Evolutionary conservation across 306 rosid genomes (phyloP).

Genomic region (Cicer judaicum): DNA sequence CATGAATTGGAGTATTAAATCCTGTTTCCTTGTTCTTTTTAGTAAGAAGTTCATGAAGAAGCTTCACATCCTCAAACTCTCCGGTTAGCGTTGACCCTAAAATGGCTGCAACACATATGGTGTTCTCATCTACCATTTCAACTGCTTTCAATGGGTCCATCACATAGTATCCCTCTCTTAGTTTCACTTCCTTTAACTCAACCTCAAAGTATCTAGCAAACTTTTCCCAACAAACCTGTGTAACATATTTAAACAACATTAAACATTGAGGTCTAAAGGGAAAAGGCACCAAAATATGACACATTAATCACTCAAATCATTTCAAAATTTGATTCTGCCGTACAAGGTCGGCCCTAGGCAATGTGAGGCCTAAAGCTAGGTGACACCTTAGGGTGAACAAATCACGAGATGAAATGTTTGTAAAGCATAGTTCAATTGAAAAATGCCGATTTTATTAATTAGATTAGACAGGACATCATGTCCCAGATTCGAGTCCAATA

Average conservation of each 20-base stretch:
- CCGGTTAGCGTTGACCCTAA: constrained; percentile 88
- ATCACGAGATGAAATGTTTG: too few relatives aligned
- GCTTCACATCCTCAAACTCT: constrained; percentile 93
- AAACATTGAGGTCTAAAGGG: not conserved
- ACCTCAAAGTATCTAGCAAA: constrained; percentile 97
- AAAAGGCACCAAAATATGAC: too few relatives aligned
- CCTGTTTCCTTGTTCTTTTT: constrained; percentile 78
- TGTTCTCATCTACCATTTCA: constrained; percentile 93
- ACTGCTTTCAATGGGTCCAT: constrained; percentile 92
- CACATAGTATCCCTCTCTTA: constrained; percentile 75
- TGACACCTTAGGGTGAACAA: too few relatives aligned
- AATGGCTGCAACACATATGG: constrained; percentile 94
- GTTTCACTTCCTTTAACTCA: constrained; percentile 92
- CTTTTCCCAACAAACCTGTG: constrained; percentile 96
- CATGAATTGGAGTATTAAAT: constrained; percentile 76
- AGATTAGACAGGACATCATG: too few relatives aligned
- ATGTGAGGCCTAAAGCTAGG: too few relatives aligned
- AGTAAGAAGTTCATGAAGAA: constrained; percentile 68
- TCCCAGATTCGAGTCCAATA: too few relatives aligned
- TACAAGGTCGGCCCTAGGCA: too few relatives aligned
- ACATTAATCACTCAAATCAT: too few relatives aligned
- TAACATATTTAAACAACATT: constrained; percentile 19
- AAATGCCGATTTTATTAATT: too few relatives aligned
- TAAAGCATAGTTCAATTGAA: too few relatives aligned
- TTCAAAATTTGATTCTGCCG: too few relatives aligned